These are phyloP conservation scores for Whalleya microplaca DNA, from an alignment of 2,329 filamentous ascomycete genomes.

Conservation along the genomic window DNA sequence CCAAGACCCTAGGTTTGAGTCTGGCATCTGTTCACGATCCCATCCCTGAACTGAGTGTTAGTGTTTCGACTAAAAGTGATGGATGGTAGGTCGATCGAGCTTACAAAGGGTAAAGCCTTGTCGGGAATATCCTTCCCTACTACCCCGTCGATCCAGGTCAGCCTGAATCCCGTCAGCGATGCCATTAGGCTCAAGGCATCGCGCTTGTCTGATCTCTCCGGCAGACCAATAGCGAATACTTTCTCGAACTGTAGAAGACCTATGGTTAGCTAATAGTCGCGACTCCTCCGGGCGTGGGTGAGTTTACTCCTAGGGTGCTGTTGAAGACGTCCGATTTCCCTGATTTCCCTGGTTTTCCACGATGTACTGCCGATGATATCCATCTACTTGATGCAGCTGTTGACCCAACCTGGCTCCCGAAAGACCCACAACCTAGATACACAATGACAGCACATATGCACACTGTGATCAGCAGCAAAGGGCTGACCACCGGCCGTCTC, in stretches of 20 bases:
- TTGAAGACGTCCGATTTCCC: conserved; percentile 22
- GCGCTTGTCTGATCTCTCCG: conserved; percentile 49
- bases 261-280: background rate
- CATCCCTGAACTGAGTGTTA: conserved; percentile 24
- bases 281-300: background rate
- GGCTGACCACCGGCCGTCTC: background rate
- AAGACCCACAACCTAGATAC: conserved; percentile 10
- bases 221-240: conserved; percentile 49
- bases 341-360: too few relatives aligned
- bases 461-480: conserved; percentile 10
- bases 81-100: conserved; percentile 1
- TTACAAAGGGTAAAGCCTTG: conserved; percentile 44
- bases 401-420: conserved; percentile 8
- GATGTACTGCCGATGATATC: conserved; percentile 4
- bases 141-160: conserved; percentile 48
- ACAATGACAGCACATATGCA: conserved; percentile 11
- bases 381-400: conserved; percentile 2
- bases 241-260: conserved; percentile 41
- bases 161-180: conserved; percentile 44
- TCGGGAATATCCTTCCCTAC: conserved; percentile 42
- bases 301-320: conserved; percentile 21
- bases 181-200: conserved; percentile 49
- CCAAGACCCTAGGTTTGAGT: conserved; percentile 44
- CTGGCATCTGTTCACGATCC: conserved; percentile 29
- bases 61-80: background rate